phyloP scores from a whole-genome alignment of 257 asterid genomes.

The Ocimum tenuiflorum region DNA sequence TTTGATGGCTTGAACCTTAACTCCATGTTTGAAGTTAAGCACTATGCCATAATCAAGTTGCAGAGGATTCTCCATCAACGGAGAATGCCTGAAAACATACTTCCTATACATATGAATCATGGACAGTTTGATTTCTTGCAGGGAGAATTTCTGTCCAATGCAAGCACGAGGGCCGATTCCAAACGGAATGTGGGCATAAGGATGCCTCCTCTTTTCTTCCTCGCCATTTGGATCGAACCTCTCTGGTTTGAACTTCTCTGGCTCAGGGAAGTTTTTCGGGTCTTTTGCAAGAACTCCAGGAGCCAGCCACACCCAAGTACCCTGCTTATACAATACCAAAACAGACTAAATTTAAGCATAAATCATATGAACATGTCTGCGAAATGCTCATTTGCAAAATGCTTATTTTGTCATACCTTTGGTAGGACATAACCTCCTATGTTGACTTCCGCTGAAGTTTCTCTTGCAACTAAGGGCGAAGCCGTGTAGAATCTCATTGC shows the following conservation, averaged over 20 bases:
- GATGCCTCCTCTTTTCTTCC: constrained; percentile 81
- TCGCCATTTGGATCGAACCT: constrained; percentile 84
- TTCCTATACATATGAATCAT: constrained; percentile 66
- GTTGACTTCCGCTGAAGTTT: constrained; percentile 62
- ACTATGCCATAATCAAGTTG: constrained; percentile 70
- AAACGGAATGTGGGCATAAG: constrained; percentile 86
- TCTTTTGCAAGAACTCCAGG: constrained; percentile 89
- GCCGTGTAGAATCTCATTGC: constrained; percentile 82
- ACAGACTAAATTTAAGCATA: not conserved
- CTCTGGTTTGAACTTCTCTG: constrained; percentile 84
- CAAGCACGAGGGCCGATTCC: constrained; percentile 95
- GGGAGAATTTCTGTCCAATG: constrained; percentile 81
- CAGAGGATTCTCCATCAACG: constrained; percentile 74
- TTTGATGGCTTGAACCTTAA: constrained; percentile 58
- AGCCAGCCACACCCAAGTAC: constrained; percentile 99
- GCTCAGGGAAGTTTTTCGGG: constrained; percentile 72
- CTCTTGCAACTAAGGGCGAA: constrained; percentile 92
- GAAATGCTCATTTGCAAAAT: not conserved
- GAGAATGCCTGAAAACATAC: constrained; percentile 63
- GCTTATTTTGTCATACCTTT: constrained; percentile 40
- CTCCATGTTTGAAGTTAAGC: constrained; percentile 73
- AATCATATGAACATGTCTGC: not conserved
- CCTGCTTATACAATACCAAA: constrained; percentile 35
- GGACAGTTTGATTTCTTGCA: constrained; percentile 75
- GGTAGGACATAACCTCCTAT: constrained; percentile 87